Percentiles rank a stretch among this genome's conserved stretches.
Evolutionary conservation across 257 asterid species (phyloP).

Genomic region (Forsythia viridissima): DNA sequence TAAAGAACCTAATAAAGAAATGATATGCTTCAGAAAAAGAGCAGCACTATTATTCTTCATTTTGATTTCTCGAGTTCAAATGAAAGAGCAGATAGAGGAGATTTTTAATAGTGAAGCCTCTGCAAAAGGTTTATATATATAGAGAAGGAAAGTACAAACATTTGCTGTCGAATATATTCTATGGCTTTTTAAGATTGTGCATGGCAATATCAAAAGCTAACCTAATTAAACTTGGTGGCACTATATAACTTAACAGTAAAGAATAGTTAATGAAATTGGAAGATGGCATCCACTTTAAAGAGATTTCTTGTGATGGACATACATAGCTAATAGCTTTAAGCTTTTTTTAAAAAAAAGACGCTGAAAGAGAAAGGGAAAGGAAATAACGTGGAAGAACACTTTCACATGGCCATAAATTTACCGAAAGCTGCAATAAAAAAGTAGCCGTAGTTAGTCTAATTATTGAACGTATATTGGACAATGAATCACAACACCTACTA

Average conservation of each 20-base stretch:
- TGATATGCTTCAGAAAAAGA: slow-evolving; percentile 35
- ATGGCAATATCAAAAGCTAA: neutral
- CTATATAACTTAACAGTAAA: neutral
- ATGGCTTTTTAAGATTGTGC: neutral
- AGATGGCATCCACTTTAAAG: neutral
- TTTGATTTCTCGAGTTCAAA: neutral
- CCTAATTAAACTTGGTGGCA: too few species aligned
- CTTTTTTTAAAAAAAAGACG: neutral
- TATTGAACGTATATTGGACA: neutral
- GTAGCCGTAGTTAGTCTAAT: neutral
- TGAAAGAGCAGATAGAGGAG: neutral
- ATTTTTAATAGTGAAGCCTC: neutral
- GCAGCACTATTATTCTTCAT: slow-evolving; percentile 32
- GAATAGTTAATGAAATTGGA: neutral
- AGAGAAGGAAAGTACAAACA: neutral
- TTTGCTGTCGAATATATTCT: neutral
- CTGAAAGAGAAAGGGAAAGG: neutral
- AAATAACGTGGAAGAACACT: neutral
- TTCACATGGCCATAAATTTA: neutral
- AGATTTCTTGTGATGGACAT: neutral
- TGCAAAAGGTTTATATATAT: neutral
- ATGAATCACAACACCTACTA: neutral
- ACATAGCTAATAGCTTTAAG: neutral
- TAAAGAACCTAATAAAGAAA: slow-evolving; percentile 37
- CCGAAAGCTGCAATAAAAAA: neutral